Base-by-base conservation (phyloP, 306 rosid species). In the Citrullus mucosospermus region DNA sequence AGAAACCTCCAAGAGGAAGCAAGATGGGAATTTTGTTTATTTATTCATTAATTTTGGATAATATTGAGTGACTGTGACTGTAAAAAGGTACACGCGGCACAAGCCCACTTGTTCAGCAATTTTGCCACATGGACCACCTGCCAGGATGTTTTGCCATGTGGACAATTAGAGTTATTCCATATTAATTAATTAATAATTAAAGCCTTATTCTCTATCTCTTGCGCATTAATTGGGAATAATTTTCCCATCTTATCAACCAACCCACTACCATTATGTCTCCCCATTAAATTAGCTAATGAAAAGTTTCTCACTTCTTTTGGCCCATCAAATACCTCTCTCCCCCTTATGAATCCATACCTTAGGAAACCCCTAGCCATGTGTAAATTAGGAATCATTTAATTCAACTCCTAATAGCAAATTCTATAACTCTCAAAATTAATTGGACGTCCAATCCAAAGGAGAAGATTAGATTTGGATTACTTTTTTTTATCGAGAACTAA, bases 101-200 rank as follows among this genome's bases (percentile, higher is more conserved):
- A 72, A 72, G 34, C 43, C 44, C 44, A 69, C 34, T 20, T 5
- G 34, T 51, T 41, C 6, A 36, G 16, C 6, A 13, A 36, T 34
- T 66, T 66, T 66, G 50, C 72, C 57, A 70, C 59, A 46, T 50
- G 77, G 77, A 28, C 32, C 73, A 12, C 76, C 18, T 72, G 41
- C 50, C 59, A 51, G 43, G 39, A 46, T 72, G 58, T 71, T 43
- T 25, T 48, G 76, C 76, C 76, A 70, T 11, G 76, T 70, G 76
- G 76, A 70, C 32, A 41, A 41, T 71, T 71, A 71, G 58, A 57
- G 39, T 22, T 71, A 20, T 67, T 18, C 28, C 30, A 67, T 14
- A 36, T 67, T 67, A 17, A 41, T 39, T 67, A 39, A n/a, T 67
- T 38, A 38, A 38, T 6, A 8, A 1, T 41, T 41, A 34, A 0